Conservation (phyloP, 371 early-diverging fungal species). For the Parasitella parasitica region DNA sequence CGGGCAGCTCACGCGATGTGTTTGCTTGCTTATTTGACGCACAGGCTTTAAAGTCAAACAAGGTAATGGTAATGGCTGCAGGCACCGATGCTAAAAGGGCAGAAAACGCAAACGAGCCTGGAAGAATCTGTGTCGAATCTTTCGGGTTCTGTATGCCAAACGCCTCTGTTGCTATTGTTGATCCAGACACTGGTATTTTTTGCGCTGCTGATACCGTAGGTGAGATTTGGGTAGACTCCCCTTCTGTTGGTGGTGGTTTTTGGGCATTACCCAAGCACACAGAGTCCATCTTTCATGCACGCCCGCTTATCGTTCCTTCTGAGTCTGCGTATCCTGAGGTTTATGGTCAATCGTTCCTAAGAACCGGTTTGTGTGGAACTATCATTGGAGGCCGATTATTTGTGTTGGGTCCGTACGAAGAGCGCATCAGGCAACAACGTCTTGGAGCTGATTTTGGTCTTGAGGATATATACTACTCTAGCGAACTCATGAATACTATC, state of each 20-base stretch:
- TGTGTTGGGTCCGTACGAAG: constrained; percentile 72
- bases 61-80: constrained; percentile 46
- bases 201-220: constrained; percentile 73
- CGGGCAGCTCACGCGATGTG: constrained; percentile 43
- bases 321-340: constrained; percentile 47
- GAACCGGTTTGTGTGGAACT: constrained; percentile 79
- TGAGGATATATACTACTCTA: constrained; percentile 51
- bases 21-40: constrained; percentile 52
- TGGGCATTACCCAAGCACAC: constrained; percentile 74
- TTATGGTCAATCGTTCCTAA: constrained; percentile 56
- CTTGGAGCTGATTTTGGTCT: constrained; percentile 38
- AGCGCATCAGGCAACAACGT: constrained; percentile 61
- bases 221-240: constrained; percentile 79
- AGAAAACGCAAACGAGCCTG: constrained; percentile 1
- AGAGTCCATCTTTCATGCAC: constrained; percentile 69
- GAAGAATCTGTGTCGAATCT: constrained; percentile 19
- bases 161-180: constrained; percentile 63
- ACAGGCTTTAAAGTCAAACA: constrained; percentile 38
- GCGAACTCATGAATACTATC: constrained; percentile 54
- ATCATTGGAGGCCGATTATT: constrained; percentile 67
- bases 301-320: constrained; percentile 48
- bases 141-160: constrained; percentile 65
- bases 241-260: constrained; percentile 68
- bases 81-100: constrained; percentile 34
- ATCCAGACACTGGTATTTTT: constrained; percentile 72